Conservation (phyloP, 257 asterid species). For the Apocynum venetum region DNA sequence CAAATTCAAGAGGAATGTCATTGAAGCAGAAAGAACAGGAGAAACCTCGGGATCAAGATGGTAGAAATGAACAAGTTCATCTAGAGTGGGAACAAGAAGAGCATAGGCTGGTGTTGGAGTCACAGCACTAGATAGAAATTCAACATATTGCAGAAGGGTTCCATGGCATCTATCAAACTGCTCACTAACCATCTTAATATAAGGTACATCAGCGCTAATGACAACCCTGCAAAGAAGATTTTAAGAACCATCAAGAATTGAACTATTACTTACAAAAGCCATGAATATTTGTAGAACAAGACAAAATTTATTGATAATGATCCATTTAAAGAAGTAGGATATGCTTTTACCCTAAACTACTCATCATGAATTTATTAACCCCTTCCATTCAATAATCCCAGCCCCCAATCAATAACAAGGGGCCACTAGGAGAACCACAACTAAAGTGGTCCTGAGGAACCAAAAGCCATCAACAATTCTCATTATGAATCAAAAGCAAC, state of each 20-base stretch:
- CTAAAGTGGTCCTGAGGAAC: not conserved
- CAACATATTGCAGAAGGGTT: slow-evolving; percentile 97
- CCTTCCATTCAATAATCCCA: not conserved
- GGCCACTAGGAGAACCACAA: not conserved
- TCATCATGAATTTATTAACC: not conserved
- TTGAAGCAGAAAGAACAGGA: slow-evolving; percentile 14
- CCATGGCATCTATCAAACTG: slow-evolving; percentile 99
- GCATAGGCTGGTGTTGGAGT: slow-evolving; percentile 73
- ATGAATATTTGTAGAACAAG: not conserved
- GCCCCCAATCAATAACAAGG: not conserved
- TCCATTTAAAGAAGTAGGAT: not conserved
- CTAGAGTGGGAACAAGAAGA: slow-evolving; percentile 76
- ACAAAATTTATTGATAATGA: slow-evolving; percentile 4
- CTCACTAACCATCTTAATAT: slow-evolving; percentile 96
- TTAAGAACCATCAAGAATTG: not conserved
- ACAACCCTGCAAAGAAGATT: slow-evolving; percentile 66
- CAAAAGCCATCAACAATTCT: not conserved
- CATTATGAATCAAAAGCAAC: not conserved
- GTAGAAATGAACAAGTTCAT: slow-evolving; percentile 85
- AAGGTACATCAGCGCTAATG: slow-evolving; percentile 75
- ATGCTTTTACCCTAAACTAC: not conserved
- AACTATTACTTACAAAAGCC: not conserved
- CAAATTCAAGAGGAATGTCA: slow-evolving; percentile 10
- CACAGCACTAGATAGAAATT: slow-evolving; percentile 86
- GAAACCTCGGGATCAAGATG: slow-evolving; percentile 99